Evolutionary conservation across 192 early-diverging fungal species (phyloP).

Genomic region (Dimargaris cristalligena): DNA sequence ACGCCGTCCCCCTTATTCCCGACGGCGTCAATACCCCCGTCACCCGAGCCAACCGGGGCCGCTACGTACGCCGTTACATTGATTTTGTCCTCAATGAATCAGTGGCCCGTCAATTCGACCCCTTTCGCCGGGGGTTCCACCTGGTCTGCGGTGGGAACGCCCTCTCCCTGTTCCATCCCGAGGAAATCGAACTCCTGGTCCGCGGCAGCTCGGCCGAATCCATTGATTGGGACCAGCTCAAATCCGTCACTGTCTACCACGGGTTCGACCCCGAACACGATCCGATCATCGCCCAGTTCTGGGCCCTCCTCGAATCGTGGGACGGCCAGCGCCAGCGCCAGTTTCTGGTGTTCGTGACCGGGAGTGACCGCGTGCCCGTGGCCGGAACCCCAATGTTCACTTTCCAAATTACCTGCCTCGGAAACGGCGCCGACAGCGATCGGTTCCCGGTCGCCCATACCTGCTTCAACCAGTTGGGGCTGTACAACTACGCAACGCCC

Average conservation of each 20-base stretch:
- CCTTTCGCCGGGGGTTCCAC: slow-evolving; percentile 76
- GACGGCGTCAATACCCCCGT: slow-evolving; percentile 41
- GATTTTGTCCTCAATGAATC: slow-evolving; percentile 66
- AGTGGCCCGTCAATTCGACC: slow-evolving; percentile 56
- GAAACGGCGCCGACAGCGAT: slow-evolving; percentile 35
- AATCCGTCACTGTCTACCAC: slow-evolving; percentile 35
- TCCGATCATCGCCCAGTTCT: slow-evolving; percentile 48
- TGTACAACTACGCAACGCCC: slow-evolving; percentile 56
- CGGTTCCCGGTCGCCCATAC: slow-evolving; percentile 84
- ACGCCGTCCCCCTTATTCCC: slow-evolving; percentile 43
- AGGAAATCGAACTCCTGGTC: slow-evolving; percentile 83
- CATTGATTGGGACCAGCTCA: slow-evolving; percentile 36
- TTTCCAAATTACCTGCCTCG: slow-evolving; percentile 54
- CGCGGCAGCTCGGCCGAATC: slow-evolving; percentile 63
- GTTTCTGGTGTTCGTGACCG: slow-evolving; percentile 77
- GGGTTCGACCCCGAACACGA: slow-evolving; percentile 41
- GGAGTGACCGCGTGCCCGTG: slow-evolving; percentile 79
- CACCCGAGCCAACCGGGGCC: slow-evolving; percentile 41
- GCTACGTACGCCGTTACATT: slow-evolving; percentile 71
- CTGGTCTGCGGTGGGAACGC: slow-evolving; percentile 78
- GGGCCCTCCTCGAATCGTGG: slow-evolving; percentile 61
- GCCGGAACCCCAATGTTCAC: slow-evolving; percentile 43
- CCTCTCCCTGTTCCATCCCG: slow-evolving; percentile 67
- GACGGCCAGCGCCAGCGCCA: slow-evolving; percentile 41
- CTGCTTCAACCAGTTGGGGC: slow-evolving; percentile 80